These are phyloP conservation scores for Apiospora sp. DNA, from an alignment of 2,329 filamentous ascomycete genomes.

Conservation along the genomic window DNA sequence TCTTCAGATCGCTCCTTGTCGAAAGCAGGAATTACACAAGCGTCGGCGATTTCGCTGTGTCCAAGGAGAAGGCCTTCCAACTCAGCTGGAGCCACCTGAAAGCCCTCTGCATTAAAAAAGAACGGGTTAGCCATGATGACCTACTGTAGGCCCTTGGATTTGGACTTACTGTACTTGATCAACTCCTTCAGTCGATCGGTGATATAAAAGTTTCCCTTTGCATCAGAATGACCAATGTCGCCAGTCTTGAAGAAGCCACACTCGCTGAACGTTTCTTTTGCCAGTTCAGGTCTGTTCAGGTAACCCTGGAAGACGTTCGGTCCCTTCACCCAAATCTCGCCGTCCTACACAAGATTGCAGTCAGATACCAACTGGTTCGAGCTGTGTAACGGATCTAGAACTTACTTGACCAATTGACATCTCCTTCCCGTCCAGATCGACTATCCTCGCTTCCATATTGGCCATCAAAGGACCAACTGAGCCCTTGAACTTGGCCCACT, in stretches of 20 bases:
- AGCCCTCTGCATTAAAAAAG: constrained; percentile 62
- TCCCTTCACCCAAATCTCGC: constrained; percentile 80
- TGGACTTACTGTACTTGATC: constrained; percentile 63
- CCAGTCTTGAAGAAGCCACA: constrained; percentile 93
- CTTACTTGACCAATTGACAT: constrained; percentile 60
- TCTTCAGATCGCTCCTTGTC: constrained; percentile 70
- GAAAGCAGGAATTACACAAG: constrained; percentile 69
- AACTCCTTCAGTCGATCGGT: constrained; percentile 83
- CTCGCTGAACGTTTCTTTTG: constrained; percentile 72
- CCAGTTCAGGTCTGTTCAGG: constrained; percentile 75
- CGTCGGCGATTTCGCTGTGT: constrained; percentile 59
- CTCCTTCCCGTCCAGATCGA: constrained; percentile 66
- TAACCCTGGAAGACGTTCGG: constrained; percentile 85
- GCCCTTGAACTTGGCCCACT: constrained; percentile 80
- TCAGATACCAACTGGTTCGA: constrained; percentile 9
- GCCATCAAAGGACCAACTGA: constrained; percentile 80
- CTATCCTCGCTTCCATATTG: constrained; percentile 83
- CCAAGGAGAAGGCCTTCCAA: constrained; percentile 59
- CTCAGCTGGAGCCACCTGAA: constrained; percentile 75
- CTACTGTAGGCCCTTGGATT: neutral
- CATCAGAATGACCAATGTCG: constrained; percentile 82
- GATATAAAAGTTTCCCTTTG: constrained; percentile 84
- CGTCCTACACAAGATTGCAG: constrained; percentile 52
- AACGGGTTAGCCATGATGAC: constrained; percentile 44
- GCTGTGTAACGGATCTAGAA: constrained; percentile 10